Evolutionary conservation across 495 filamentous ascomycete species (phyloP).

Genomic region (Hyaloscypha bicolor): DNA sequence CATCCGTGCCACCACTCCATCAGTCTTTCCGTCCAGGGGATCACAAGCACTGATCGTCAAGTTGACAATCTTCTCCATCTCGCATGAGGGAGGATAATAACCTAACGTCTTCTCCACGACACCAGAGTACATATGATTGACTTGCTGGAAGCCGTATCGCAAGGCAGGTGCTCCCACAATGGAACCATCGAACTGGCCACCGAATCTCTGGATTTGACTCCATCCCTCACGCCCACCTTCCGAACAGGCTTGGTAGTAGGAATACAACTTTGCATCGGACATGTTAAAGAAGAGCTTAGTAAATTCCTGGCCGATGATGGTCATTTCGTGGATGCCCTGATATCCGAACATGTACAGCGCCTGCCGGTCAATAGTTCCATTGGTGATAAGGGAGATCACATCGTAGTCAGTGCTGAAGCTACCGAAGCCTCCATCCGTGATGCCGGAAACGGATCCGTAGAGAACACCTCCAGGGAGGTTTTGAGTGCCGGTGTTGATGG

Average conservation of each 20-base stretch:
- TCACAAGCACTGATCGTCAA: too few species aligned
- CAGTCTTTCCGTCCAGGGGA: too few species aligned
- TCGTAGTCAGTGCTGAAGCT: slow-evolving; percentile 42
- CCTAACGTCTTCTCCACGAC: too few species aligned
- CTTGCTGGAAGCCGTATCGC: slow-evolving; percentile 51
- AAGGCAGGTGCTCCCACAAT: slow-evolving; percentile 55
- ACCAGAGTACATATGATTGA: slow-evolving; percentile 49
- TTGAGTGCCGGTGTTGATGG: slow-evolving; percentile 44
- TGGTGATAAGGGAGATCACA: slow-evolving; percentile 39
- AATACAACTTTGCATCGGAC: slow-evolving; percentile 41
- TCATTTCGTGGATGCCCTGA: slow-evolving; percentile 40
- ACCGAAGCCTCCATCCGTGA: slow-evolving; percentile 54
- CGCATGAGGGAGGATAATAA: too few species aligned
- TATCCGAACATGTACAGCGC: slow-evolving; percentile 51
- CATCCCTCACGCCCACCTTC: slow-evolving; percentile 49
- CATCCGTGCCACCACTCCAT: too few species aligned
- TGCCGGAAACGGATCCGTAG: slow-evolving; percentile 45
- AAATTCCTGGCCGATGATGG: slow-evolving; percentile 41
- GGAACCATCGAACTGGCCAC: slow-evolving; percentile 50
- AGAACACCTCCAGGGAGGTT: slow-evolving; percentile 42
- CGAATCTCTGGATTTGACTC: slow-evolving; percentile 53
- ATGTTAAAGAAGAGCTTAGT: slow-evolving; percentile 40
- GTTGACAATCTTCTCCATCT: too few species aligned
- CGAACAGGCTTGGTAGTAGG: slow-evolving; percentile 50
- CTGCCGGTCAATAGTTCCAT: slow-evolving; percentile 48